phyloP scores from a whole-genome alignment of 2,329 filamentous ascomycete species.

The Arthrobotrys musiformis region DNA sequence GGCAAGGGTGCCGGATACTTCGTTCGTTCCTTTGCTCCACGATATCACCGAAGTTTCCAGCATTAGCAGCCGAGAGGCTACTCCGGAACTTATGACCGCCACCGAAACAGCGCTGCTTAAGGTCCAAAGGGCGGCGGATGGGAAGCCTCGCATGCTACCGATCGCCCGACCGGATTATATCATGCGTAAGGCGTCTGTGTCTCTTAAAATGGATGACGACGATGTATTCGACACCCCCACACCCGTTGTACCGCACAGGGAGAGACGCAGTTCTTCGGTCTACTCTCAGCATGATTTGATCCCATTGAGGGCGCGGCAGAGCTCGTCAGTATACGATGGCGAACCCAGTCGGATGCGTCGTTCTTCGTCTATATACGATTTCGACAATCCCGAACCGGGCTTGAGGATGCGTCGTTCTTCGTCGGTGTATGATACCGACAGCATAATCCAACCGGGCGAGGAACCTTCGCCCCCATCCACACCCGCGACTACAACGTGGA shows the following conservation, averaged over 20 bases:
- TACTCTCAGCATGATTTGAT: slow-evolving; percentile 3
- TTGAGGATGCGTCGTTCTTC: slow-evolving; percentile 21
- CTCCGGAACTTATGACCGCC: slow-evolving; percentile 21
- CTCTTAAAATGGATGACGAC: slow-evolving; percentile 28
- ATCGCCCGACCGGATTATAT: slow-evolving; percentile 9
- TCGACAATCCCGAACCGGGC: background rate
- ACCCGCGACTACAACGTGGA: background rate
- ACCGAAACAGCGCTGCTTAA: background rate
- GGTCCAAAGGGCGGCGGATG: slow-evolving; percentile 1
- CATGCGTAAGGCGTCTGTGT: slow-evolving; percentile 25
- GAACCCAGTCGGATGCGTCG: background rate
- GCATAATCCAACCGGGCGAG: slow-evolving; percentile 28
- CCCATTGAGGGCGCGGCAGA: background rate
- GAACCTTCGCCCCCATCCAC: slow-evolving; percentile 29
- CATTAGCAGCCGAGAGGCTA: slow-evolving; percentile 14
- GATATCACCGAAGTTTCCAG: slow-evolving; percentile 48
- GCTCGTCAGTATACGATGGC: background rate
- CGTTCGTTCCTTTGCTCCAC: slow-evolving; percentile 22
- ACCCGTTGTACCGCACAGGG: slow-evolving; percentile 22
- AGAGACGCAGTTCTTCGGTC: slow-evolving; percentile 32
- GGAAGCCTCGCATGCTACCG: slow-evolving; percentile 33
- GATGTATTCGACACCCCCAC: slow-evolving; percentile 36
- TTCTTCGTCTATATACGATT: slow-evolving; percentile 14
- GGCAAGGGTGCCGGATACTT: background rate
- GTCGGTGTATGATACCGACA: slow-evolving; percentile 31